phyloP scores from a whole-genome alignment of 495 filamentous ascomycete genomes.

The Aspergillus sclerotiicarbonarius region DNA sequence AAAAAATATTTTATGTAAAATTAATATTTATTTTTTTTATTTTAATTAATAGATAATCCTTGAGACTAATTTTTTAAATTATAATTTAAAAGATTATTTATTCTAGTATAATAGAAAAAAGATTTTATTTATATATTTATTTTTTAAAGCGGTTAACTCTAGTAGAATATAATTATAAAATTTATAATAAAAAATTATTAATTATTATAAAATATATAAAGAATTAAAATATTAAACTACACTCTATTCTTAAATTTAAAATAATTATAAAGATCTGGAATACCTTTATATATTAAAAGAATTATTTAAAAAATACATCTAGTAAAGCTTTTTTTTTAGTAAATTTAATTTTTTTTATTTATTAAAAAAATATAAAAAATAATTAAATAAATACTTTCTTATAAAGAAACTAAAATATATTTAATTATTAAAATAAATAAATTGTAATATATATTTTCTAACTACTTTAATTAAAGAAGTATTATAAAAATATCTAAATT shows the following conservation, averaged over 20 bases:
- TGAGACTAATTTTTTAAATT: neutral
- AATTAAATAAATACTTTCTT: no score
- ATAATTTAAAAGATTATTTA: no score
- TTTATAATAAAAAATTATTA: no score
- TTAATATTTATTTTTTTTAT: constrained; percentile 1
- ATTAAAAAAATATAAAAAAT: neutral
- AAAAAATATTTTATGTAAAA: neutral
- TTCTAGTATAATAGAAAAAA: neutral
- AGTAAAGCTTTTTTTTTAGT: neutral
- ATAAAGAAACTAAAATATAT: neutral
- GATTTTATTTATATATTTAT: neutral
- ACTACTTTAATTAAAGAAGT: no score
- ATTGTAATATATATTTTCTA: neutral
- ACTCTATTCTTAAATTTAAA: neutral
- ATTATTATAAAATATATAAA: neutral
- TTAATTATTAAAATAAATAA: constrained; percentile 4
- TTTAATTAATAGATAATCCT: neutral
- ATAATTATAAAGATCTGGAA: constrained; percentile 1
- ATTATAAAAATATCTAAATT: no score
- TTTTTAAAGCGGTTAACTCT: neutral
- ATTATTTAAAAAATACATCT: constrained; percentile 5
- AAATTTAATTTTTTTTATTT: constrained; percentile 1
- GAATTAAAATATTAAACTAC: neutral
- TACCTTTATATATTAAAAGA: neutral
- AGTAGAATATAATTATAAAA: no score